Evolutionary conservation across 352 stramenopile species (phyloP).

Genomic region (Phytophthora vignae): DNA sequence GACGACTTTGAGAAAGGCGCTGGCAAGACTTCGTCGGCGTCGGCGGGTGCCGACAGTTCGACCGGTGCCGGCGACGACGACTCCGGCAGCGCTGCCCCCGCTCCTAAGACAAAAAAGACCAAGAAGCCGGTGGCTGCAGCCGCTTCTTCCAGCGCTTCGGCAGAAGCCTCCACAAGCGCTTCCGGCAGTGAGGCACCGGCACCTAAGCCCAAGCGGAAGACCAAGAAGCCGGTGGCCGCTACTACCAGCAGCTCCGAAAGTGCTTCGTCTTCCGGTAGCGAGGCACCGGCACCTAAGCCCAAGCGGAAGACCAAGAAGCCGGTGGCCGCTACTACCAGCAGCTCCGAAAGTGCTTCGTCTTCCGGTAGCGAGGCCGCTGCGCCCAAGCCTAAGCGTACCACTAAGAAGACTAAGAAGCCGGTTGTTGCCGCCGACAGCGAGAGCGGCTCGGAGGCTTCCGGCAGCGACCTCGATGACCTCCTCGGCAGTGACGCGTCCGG

Average conservation of each 20-base stretch:
- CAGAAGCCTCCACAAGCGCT: background rate
- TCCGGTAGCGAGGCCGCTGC: constrained; percentile 8
- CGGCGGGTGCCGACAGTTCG: background rate
- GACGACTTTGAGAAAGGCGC: constrained; percentile 8
- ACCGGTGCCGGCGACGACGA: constrained; percentile 1
- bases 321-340: background rate
- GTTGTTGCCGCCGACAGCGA: constrained; percentile 1
- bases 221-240: constrained; percentile 10
- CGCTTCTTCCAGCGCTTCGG: background rate
- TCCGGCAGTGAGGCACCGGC: constrained; percentile 1
- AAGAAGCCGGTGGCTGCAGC: constrained; percentile 11
- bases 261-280: constrained; percentile 9
- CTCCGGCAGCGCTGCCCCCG: background rate
- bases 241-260: background rate
- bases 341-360: background rate
- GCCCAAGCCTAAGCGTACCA: background rate
- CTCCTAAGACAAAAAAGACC: constrained; percentile 18
- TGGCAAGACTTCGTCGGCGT: background rate
- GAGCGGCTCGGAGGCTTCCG: constrained; percentile 1
- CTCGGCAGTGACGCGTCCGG: constrained; percentile 8
- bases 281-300: background rate
- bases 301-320: constrained; percentile 23
- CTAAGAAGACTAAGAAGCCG: constrained; percentile 16
- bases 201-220: constrained; percentile 1
- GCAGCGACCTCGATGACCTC: constrained; percentile 11